phyloP scores from a whole-genome alignment of 2,329 filamentous ascomycete genomes.

The Colletotrichum tamarilloi region DNA sequence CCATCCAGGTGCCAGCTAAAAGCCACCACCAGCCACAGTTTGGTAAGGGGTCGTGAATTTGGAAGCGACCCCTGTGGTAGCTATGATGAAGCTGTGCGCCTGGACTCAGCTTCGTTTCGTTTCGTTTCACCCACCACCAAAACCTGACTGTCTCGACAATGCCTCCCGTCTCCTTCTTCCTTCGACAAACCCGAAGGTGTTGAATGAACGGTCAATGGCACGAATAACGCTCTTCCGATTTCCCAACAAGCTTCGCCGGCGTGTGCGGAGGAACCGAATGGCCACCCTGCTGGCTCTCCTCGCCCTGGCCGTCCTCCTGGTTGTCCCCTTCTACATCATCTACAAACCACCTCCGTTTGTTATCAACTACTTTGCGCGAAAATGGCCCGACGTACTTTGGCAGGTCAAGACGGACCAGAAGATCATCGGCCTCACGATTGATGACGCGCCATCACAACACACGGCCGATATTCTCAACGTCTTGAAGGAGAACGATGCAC shows the following conservation, averaged over 20 bases:
- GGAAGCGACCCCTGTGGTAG: conserved; percentile 19
- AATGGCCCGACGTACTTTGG: conserved; percentile 85
- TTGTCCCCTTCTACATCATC: conserved; percentile 56
- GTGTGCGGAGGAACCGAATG: conserved; percentile 69
- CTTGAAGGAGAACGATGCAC: conserved; percentile 73
- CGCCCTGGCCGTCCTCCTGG: conserved; percentile 47
- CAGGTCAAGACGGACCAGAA: conserved; percentile 69
- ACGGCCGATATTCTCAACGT: conserved; percentile 77
- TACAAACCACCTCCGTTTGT: conserved; percentile 83
- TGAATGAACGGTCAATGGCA: conserved; percentile 33
- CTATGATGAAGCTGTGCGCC: conserved; percentile 18
- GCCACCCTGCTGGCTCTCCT: conserved; percentile 60
- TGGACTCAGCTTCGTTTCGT: conserved; percentile 14
- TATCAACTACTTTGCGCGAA: conserved; percentile 75
- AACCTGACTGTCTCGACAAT: background rate
- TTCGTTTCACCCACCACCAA: conserved; percentile 14
- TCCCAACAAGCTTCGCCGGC: conserved; percentile 66
- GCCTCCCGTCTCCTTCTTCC: background rate
- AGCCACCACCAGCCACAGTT: background rate
- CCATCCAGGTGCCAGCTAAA: background rate
- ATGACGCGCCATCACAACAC: conserved; percentile 82
- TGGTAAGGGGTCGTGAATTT: background rate
- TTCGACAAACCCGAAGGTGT: conserved; percentile 18
- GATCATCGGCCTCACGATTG: conserved; percentile 84
- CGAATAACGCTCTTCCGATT: conserved; percentile 62